Conservation (phyloP, 257 asterid genomes). For the Forsythia viridissima region DNA sequence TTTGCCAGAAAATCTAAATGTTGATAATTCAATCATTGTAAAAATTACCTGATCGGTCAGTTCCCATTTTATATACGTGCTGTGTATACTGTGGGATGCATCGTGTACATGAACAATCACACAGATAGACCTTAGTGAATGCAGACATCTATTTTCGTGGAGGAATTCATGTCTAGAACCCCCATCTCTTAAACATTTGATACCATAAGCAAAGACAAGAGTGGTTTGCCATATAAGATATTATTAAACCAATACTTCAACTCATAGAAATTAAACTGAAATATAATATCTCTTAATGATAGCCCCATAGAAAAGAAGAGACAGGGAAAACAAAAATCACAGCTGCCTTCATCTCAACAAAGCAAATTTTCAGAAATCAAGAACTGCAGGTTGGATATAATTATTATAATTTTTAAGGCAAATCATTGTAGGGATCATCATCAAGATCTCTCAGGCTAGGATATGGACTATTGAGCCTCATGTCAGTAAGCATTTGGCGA, state of each 20-base stretch:
- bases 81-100: background rate
- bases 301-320: slow-evolving; percentile 26
- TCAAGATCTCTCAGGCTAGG: slow-evolving; percentile 52
- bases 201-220: slow-evolving; percentile 18
- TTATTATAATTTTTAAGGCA: slow-evolving; percentile 29
- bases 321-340: slow-evolving; percentile 33
- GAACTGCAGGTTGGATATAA: slow-evolving; percentile 17
- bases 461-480: slow-evolving; percentile 62
- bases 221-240: background rate
- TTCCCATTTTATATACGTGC: slow-evolving; percentile 20
- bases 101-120: slow-evolving; percentile 15
- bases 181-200: slow-evolving; percentile 3
- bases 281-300: slow-evolving; percentile 16
- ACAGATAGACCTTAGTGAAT: slow-evolving; percentile 1
- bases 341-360: slow-evolving; percentile 32
- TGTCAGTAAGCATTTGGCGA: slow-evolving; percentile 61
- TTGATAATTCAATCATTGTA: slow-evolving; percentile 10
- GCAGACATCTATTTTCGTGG: background rate
- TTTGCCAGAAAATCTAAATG: background rate
- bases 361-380: slow-evolving; percentile 18
- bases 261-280: slow-evolving; percentile 25
- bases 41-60: slow-evolving; percentile 18
- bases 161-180: slow-evolving; percentile 9
- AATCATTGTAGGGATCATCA: slow-evolving; percentile 42
- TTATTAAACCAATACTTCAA: slow-evolving; percentile 27